These are phyloP conservation scores for Oemleria cerasiformis DNA, from an alignment of 306 rosid genomes.

Conservation along the genomic window DNA sequence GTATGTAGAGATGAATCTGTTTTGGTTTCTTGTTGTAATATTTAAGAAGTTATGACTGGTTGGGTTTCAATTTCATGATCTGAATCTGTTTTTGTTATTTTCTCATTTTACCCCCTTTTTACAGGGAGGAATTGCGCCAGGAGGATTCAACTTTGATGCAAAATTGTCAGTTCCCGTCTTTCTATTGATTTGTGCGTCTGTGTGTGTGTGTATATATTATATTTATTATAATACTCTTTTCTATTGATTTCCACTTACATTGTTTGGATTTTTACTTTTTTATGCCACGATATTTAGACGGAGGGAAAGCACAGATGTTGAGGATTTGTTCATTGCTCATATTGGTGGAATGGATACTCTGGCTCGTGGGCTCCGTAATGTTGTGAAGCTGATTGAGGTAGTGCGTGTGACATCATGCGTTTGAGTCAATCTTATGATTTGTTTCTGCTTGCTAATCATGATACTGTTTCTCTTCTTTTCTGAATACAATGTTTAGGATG, in stretches of 20 bases:
- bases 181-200: neutral
- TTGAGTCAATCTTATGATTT: neutral
- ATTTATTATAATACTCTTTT: neutral
- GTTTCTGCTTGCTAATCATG: neutral
- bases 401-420: neutral
- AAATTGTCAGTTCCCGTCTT: conserved; percentile 61
- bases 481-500: conserved; percentile 47
- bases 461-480: neutral
- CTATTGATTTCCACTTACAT: neutral
- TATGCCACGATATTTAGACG: conserved; percentile 43
- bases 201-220: neutral
- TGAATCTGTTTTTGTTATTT: neutral
- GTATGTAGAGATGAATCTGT: conserved; percentile 33
- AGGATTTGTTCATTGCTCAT: conserved; percentile 92
- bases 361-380: conserved; percentile 87
- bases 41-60: neutral
- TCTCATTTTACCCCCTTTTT: neutral
- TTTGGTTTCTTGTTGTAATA: neutral
- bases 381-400: conserved; percentile 77
- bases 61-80: neutral
- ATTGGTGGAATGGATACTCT: conserved; percentile 84
- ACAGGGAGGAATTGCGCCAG: conserved; percentile 91
- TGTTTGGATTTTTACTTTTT: conserved; percentile 6
- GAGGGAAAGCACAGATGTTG: conserved; percentile 96
- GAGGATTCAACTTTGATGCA: conserved; percentile 98